Evolutionary conservation across 495 filamentous ascomycete genomes (phyloP), one percentile per base, ranked within the genome.

Genomic region (Annulohypoxylon moriforme): DNA sequence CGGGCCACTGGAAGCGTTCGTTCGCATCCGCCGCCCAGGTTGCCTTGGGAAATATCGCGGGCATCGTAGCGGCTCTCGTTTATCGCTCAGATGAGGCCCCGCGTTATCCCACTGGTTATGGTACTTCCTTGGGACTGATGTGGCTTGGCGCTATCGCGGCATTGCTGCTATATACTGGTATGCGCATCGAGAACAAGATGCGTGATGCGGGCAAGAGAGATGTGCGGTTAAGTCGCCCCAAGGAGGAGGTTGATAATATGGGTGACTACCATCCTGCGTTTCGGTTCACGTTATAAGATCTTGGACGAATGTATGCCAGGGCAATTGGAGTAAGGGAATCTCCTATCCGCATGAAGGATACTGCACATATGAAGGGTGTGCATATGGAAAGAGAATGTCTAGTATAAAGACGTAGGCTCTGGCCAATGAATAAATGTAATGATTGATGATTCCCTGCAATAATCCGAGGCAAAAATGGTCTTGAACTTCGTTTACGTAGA

Each of bases 1-100:
- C 85, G 1, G 88, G 88, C 16, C 87, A 90, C 68, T 90, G 88
- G 74, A 90, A 91, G 73, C 85, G 88, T 14, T 82, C 85, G 10
- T 84, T 90, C 22, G 85, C 82, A 3, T 82, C 85, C 0, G 88
- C 75, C 20, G 78, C 89, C 74, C 84, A 88, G 72, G 77, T 89
- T 50, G 80, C 83, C 0, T 80, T 90, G 53, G 88, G 87, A 0
- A 89, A 89, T 61, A 76, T 84, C 13, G 84, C 82, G 57, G 89
- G 87, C 1, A 85, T 90, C 69, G 79, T 90, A 16, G 87, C 86
- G 1, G 85, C 85, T 77, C 82, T 79, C 79, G 78, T 81, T 34
- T 81, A 78, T 74, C 76, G 86, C 25, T 64, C 79, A 0, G 74
- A 73, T 0, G 81, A 90, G 63, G 78, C 79, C 3, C 88, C 86